A percentile compares a stretch with the other conserved stretches of the same genome.
Conservation (phyloP, 805 yeast species). For the Metschnikowia lunata region DNA sequence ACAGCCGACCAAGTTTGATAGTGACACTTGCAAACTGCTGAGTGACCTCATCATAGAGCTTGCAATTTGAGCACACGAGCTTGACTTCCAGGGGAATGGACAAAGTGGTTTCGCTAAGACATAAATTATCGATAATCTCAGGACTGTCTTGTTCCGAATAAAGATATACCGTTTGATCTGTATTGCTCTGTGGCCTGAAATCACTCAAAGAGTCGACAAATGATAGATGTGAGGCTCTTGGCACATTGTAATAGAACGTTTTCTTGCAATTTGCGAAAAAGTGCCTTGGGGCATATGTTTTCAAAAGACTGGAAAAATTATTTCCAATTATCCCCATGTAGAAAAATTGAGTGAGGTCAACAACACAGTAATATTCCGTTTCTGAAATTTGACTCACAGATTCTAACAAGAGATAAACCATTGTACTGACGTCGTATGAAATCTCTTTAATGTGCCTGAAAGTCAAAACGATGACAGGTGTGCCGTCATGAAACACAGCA, state of each 20-base stretch:
- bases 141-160: slow-evolving; percentile 33
- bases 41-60: slow-evolving; percentile 13
- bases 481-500: slow-evolving; percentile 67
- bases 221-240: slow-evolving; percentile 24
- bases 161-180: slow-evolving; percentile 18
- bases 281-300: slow-evolving; percentile 47
- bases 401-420: slow-evolving; percentile 59
- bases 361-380: slow-evolving; percentile 53
- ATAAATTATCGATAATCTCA: slow-evolving; percentile 31
- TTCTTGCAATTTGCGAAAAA: slow-evolving; percentile 50
- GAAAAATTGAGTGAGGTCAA: slow-evolving; percentile 66
- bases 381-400: slow-evolving; percentile 70
- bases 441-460: slow-evolving; percentile 34
- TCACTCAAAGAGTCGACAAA: slow-evolving; percentile 22
- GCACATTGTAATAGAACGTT: slow-evolving; percentile 49
- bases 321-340: slow-evolving; percentile 22
- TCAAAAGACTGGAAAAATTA: slow-evolving; percentile 33
- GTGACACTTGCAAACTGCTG: slow-evolving; percentile 52
- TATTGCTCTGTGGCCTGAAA: slow-evolving; percentile 17
- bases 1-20: slow-evolving; percentile 65
- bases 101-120: slow-evolving; percentile 32
- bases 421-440: slow-evolving; percentile 41
- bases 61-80: slow-evolving; percentile 30
- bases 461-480: slow-evolving; percentile 59
- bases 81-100: slow-evolving; percentile 35